Base-by-base conservation (phyloP, 2,329 filamentous ascomycete genomes). In the Calonectria leucothoes region DNA sequence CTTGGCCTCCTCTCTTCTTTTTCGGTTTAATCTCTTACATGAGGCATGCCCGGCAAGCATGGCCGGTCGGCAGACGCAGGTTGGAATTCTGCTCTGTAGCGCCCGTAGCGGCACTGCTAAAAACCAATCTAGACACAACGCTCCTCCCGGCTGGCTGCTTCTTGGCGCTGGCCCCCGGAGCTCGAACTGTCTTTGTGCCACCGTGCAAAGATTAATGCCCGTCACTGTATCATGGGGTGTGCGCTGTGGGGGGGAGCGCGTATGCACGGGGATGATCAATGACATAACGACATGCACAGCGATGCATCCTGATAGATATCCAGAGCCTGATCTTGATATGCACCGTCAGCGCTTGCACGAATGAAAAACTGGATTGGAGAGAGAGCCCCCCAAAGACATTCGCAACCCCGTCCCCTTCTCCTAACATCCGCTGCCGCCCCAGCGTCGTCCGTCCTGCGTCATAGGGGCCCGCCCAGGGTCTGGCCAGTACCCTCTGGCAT, bases 41-140 rank as follows among this genome's bases (percentile, higher is more conserved):
- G 55, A 59, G 55, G 55, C 20, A 23, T 59, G 33, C n/a, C 55
- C 55, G 33, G 55, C 55, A 59, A 59, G 55, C 55, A 59, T 59
- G 15, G 55, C 55, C 27, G 37, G 55, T 39, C 55, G 55, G 25
- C 52, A n/a, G 31, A 25, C 35, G 55, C n/a, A 33, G 31, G 15
- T 3, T 15, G n/a, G 31, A 59, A 59, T 59, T 59, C 33, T 59
- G 33, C 33, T 23, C n/a, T 45, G 33, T 27, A 59, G 55, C 55
- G 55, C 55, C 29, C 12, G 37, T 59, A 59, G 55, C 55, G 55
- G 55, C 33, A 11, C 55, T 59, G 55, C 55, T 59, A 59, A n/a
- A n/a, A n/a, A n/a, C n/a, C n/a, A n/a, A n/a, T n/a, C n/a, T n/a
- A n/a, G n/a, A n/a, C n/a, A n/a, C n/a, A n/a, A n/a, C n/a, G n/a